Percentiles rank a stretch among this genome's conserved stretches.
phyloP scores from a whole-genome alignment of 768 basidiomycete species.

The Mycena sanguinolenta region DNA sequence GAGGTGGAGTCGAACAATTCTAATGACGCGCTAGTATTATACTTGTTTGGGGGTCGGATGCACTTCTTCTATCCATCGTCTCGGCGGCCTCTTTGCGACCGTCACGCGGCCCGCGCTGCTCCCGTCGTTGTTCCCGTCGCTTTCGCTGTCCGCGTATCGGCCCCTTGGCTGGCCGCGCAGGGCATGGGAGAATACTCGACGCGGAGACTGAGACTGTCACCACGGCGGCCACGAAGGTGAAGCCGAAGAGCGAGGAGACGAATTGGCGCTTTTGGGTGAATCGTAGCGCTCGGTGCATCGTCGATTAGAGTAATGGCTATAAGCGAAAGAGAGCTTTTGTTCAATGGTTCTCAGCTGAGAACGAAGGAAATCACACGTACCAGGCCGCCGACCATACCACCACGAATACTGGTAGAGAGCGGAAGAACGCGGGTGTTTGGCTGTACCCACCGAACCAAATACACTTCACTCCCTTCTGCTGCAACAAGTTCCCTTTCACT shows the following conservation, averaged over 20 bases:
- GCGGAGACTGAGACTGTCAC: constrained; percentile 87
- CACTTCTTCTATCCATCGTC: constrained; percentile 88
- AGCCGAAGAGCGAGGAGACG: constrained; percentile 82
- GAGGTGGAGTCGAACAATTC: no score
- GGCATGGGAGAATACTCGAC: constrained; percentile 84
- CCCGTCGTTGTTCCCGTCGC: constrained; percentile 40
- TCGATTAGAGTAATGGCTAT: constrained; percentile 16
- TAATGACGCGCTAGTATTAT: background rate
- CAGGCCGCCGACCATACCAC: constrained; percentile 9
- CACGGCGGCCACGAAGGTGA: constrained; percentile 84
- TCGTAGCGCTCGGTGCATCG: constrained; percentile 66
- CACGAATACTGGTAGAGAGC: background rate
- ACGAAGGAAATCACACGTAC: constrained; percentile 18
- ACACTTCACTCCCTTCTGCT: background rate
- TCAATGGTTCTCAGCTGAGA: background rate
- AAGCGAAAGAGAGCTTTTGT: background rate
- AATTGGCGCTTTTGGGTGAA: constrained; percentile 78
- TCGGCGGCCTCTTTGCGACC: constrained; percentile 68
- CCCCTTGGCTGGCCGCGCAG: constrained; percentile 71
- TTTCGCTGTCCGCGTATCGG: constrained; percentile 70
- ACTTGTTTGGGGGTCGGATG: constrained; percentile 45
- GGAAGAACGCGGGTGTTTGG: background rate
- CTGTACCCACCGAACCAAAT: background rate
- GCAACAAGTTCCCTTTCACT: no score
- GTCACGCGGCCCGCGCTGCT: constrained; percentile 54